phyloP scores from a whole-genome alignment of 345 rosid species.

The Boechera retrofracta region DNA sequence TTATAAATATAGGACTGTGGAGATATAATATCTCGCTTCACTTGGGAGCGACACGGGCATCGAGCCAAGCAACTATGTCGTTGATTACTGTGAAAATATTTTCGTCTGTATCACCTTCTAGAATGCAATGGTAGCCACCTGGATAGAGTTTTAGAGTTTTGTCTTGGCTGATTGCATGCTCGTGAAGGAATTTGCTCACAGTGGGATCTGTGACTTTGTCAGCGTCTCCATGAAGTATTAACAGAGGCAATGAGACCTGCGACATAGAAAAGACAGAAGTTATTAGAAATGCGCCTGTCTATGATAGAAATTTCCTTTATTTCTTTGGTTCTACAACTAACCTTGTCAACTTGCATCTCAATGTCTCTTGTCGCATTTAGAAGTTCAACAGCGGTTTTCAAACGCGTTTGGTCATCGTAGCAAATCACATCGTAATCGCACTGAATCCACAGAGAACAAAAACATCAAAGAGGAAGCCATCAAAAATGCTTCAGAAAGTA shows the following conservation, averaged over 20 bases:
- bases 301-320: background rate
- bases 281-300: slow-evolving; percentile 2
- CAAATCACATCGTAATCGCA: slow-evolving; percentile 77
- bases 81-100: slow-evolving; percentile 59
- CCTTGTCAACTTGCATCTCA: slow-evolving; percentile 72
- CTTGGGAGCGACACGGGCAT: slow-evolving; percentile 50
- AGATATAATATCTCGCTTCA: slow-evolving; percentile 11
- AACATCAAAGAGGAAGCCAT: slow-evolving; percentile 19
- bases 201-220: slow-evolving; percentile 89
- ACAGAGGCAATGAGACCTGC: slow-evolving; percentile 87
- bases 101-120: slow-evolving; percentile 90
- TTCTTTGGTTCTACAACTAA: slow-evolving; percentile 25
- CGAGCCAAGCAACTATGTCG: slow-evolving; percentile 82
- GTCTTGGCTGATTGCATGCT: slow-evolving; percentile 75
- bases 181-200: slow-evolving; percentile 78
- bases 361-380: slow-evolving; percentile 73
- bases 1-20: background rate
- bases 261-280: background rate
- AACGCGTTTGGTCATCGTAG: slow-evolving; percentile 61
- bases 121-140: slow-evolving; percentile 85
- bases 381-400: slow-evolving; percentile 83
- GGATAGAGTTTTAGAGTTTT: slow-evolving; percentile 87
- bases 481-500: background rate
- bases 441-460: slow-evolving; percentile 46
- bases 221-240: slow-evolving; percentile 87